Base-by-base conservation (phyloP, 2,329 filamentous ascomycete genomes). In the Verticillium nonalfalfae region DNA sequence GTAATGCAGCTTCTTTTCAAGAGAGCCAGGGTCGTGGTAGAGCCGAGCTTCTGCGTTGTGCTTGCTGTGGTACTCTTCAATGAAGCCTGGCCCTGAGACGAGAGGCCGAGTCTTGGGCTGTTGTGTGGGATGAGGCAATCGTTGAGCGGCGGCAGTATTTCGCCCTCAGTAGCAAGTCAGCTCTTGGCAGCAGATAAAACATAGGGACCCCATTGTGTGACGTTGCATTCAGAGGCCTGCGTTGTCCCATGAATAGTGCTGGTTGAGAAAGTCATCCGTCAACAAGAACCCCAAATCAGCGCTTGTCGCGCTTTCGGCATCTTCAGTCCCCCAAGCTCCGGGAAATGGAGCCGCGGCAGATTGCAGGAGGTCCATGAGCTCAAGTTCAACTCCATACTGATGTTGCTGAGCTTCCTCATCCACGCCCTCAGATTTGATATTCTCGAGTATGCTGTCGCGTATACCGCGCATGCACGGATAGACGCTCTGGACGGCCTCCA, bases 1-100 rank as follows among this genome's bases (percentile, higher is more conserved):
- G 83, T 86, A 9, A 80, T 89, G 81, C 74, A 76, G 59, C 66
- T 89, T 63, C 82, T 88, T 21, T 69, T 88, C 65, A 86, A 90
- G 75, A 73, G 86, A 60, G 82, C 87, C 76, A 89, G 89, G 76
- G 77, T 87, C 57, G 79, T 88, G 60, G 80, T 89, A 14, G 86
- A 89, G 71, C 87, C 87, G 31, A 86, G 81, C 70, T 81, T 84
- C 1, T 85, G 82, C 1, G 85, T 89, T 4, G 80, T 81, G 1
- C 68, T 90, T 64, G 87, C 86, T 2, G 85, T 85, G 13, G 79
- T 82, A 58, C 70, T 89, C 66, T 89, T 81, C 63, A 83, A 88
- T 70, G 83, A 87, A 67, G 83, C 10, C 69, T 79, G 68, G 81
- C 87, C 39, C 38, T 33, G 6, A 31, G 18, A 11, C 10, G 52